Evolutionary conservation across 495 filamentous ascomycete species (phyloP).

Genomic region (Podospora pseudocomata): DNA sequence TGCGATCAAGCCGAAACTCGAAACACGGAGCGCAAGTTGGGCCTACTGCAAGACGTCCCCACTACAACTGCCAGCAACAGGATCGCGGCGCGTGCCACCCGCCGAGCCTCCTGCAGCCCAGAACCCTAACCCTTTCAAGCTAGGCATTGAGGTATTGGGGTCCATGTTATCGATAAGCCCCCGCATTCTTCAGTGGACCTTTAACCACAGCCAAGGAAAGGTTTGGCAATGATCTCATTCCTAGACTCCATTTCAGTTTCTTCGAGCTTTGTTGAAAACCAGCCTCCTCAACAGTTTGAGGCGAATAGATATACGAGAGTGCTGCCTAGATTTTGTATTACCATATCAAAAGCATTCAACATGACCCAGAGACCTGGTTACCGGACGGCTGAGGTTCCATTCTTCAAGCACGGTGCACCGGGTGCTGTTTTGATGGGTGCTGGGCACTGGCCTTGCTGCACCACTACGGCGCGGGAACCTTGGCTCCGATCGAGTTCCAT

Average conservation of each 20-base stretch:
- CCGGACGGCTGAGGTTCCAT: not conserved
- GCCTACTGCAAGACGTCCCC: not conserved
- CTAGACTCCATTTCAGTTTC: not conserved
- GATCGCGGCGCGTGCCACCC: not conserved
- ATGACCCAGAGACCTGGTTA: not conserved
- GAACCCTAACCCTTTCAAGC: not conserved
- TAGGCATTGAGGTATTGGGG: not conserved
- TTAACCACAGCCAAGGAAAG: not conserved
- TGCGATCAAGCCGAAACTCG: not conserved
- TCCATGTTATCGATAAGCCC: not conserved
- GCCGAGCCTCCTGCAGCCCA: not conserved
- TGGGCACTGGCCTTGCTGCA: not conserved
- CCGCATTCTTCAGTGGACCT: not conserved
- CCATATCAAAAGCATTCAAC: not conserved
- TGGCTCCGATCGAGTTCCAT: constrained; percentile 1
- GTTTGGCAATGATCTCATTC: not conserved
- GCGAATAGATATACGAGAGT: not conserved
- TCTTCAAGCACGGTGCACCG: not conserved
- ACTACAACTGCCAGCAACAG: not conserved
- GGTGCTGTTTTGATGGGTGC: not conserved
- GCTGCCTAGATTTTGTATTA: no score
- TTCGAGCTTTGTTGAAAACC: not conserved
- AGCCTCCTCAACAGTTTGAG: not conserved
- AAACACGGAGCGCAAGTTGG: not conserved
- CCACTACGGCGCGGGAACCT: not conserved